Conservation (phyloP, 352 stramenopile species). For the Phytophthora foliorum region DNA sequence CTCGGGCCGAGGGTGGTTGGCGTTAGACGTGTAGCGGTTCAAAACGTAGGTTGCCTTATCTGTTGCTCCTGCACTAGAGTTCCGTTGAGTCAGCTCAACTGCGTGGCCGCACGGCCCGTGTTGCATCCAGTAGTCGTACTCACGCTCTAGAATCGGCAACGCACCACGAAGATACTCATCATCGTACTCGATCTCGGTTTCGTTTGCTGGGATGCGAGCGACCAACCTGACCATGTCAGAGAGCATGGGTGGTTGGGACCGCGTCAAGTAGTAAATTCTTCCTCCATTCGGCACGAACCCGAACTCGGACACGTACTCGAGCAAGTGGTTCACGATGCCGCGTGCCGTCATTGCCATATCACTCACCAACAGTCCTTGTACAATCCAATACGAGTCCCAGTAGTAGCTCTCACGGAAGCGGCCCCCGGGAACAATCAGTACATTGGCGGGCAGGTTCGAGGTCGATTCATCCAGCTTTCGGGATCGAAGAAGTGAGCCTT, state of each 20-base stretch:
- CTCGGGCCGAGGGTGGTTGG: slow-evolving; percentile 83
- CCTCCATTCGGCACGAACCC: slow-evolving; percentile 93
- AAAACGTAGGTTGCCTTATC: slow-evolving; percentile 58
- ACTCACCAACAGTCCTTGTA: slow-evolving; percentile 88
- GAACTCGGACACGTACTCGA: slow-evolving; percentile 88
- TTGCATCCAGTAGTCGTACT: slow-evolving; percentile 91
- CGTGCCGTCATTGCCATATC: slow-evolving; percentile 81
- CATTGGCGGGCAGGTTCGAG: slow-evolving; percentile 52
- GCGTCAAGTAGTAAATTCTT: slow-evolving; percentile 92
- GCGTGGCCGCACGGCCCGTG: slow-evolving; percentile 67
- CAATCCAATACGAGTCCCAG: slow-evolving; percentile 95
- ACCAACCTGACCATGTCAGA: slow-evolving; percentile 87
- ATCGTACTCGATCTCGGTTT: slow-evolving; percentile 55
- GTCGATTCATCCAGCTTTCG: slow-evolving; percentile 42
- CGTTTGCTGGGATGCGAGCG: slow-evolving; percentile 46
- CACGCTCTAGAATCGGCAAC: slow-evolving; percentile 75
- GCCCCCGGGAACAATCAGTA: slow-evolving; percentile 90
- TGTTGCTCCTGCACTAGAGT: slow-evolving; percentile 16
- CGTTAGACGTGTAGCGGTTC: slow-evolving; percentile 84
- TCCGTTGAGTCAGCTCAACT: slow-evolving; percentile 51
- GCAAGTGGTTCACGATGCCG: slow-evolving; percentile 87
- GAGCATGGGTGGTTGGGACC: slow-evolving; percentile 92
- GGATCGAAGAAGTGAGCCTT: slow-evolving; percentile 66
- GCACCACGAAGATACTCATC: slow-evolving; percentile 59
- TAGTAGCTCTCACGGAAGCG: slow-evolving; percentile 95